Evolutionary conservation across 371 early-diverging fungal genomes (phyloP), one percentile per base, ranked within the genome.

Genomic region (Nematocida sp.): DNA sequence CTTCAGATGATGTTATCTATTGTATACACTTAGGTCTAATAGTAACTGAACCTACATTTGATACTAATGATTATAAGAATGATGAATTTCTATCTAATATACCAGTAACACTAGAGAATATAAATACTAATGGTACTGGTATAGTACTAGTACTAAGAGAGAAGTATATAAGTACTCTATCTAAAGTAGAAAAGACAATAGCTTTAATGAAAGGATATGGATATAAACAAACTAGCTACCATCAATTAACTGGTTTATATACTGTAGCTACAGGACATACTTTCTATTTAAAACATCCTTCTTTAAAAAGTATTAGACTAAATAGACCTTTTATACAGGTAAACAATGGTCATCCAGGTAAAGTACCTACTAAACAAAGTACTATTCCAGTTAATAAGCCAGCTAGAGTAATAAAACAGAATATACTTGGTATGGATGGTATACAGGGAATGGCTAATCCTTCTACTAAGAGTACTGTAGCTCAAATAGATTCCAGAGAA

Each of bases 131-230:
- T 2, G 37, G 19, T 21, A 31, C n/a, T 25, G 7, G 66, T 29
- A 17, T 74, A 13, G 34, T 64, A n/a, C 17, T 74, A 9, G 64
- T 64, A n/a, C 51, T 41, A 35, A 43, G 75, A 41, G 75, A 74
- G 27, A 65, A 53, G 67, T 65, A 47, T 37, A 19, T 19, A 17
- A 17, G 43, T 37, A 43, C 66, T 29, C 23, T 74, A 7, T n/a
- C 21, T 19, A 29, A 23, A 15, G 31, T 64, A 13, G 38, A 53
- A 11, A 3, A 15, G 41, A 17, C 66, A 1, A 63, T 74, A 19
- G 4, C 9, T 17, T 21, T 65, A 27, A 11, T 74, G 13, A 38
- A 21, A 7, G 15, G 11, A 17, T 13, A 37, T n/a, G 67, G 67
- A 2, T 57, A 34, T 66, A 40, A 9, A 1, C 21, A 52, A 11